Conservation (phyloP, 2,329 filamentous ascomycete species). For the Sporothrix humicola region DNA sequence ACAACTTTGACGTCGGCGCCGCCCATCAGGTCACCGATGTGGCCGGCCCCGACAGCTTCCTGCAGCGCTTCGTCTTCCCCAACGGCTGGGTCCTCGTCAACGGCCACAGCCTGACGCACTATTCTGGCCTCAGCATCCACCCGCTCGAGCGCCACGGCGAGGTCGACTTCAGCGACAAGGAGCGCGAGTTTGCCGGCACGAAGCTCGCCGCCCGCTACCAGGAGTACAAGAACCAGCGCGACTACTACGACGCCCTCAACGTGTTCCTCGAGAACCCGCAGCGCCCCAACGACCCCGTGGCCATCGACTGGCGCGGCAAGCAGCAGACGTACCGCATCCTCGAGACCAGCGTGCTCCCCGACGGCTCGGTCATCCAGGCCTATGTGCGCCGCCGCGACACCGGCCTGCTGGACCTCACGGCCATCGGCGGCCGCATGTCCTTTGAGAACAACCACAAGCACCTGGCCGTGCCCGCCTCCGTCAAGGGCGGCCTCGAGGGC, state of each 20-base stretch:
- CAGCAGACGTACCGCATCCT: conserved; percentile 51
- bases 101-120: conserved; percentile 53
- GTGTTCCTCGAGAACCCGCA: conserved; percentile 45
- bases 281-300: conserved; percentile 38
- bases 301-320: conserved; percentile 43
- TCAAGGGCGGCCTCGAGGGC: conserved; percentile 29
- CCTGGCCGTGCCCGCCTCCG: conserved; percentile 24
- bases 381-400: conserved; percentile 48
- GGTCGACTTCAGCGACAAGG: background rate
- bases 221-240: conserved; percentile 25
- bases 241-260: conserved; percentile 41
- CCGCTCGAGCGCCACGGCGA: conserved; percentile 17
- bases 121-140: conserved; percentile 36
- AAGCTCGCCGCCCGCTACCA: conserved; percentile 13
- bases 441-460: background rate
- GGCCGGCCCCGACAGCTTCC: conserved; percentile 55
- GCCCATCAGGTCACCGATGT: conserved; percentile 51
- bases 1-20: conserved; percentile 49
- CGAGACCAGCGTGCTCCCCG: conserved; percentile 46
- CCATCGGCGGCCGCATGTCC: conserved; percentile 11
- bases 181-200: background rate
- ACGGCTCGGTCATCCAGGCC: conserved; percentile 54
- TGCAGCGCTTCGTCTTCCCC: conserved; percentile 54
- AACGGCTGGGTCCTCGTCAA: conserved; percentile 57
- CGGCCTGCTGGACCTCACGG: background rate